phyloP scores from a whole-genome alignment of 129 eudicot genomes.

The Kitagawia praeruptora region DNA sequence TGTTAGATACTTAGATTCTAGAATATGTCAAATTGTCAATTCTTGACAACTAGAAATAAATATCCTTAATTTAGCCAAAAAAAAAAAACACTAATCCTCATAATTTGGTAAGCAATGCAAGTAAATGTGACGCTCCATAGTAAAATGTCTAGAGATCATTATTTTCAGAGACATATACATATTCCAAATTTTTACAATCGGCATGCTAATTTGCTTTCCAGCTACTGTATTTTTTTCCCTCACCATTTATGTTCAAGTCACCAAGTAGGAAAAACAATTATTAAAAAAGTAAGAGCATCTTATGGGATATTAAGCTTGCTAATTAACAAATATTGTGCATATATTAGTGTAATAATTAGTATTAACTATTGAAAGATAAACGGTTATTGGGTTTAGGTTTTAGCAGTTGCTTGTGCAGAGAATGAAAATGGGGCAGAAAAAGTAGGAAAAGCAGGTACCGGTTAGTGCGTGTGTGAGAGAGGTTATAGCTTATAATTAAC shows the following conservation, averaged over 20 bases:
- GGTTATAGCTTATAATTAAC: not conserved
- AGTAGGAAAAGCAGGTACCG: not conserved
- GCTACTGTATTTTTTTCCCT: not conserved
- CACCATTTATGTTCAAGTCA: not conserved
- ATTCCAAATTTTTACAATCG: no score
- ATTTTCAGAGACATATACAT: no score
- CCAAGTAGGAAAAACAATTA: no score
- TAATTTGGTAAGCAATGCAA: not conserved
- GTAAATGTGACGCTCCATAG: no score
- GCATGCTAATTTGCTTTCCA: not conserved
- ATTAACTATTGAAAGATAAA: not conserved
- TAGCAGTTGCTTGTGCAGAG: not conserved
- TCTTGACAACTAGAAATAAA: no score
- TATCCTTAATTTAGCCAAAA: no score
- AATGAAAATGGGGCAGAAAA: conserved; percentile 10
- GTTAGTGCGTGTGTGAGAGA: not conserved
- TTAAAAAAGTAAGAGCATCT: no score
- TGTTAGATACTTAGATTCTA: no score
- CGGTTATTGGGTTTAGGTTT: not conserved
- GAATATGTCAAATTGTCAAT: no score
- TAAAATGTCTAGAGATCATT: no score
- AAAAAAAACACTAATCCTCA: not conserved
- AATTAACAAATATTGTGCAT: not conserved
- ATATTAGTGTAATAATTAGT: not conserved
- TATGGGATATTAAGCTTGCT: not conserved